These are phyloP conservation scores for Backusella tuberculispora DNA, from an alignment of 192 early-diverging fungal genomes.

Conservation along the genomic window DNA sequence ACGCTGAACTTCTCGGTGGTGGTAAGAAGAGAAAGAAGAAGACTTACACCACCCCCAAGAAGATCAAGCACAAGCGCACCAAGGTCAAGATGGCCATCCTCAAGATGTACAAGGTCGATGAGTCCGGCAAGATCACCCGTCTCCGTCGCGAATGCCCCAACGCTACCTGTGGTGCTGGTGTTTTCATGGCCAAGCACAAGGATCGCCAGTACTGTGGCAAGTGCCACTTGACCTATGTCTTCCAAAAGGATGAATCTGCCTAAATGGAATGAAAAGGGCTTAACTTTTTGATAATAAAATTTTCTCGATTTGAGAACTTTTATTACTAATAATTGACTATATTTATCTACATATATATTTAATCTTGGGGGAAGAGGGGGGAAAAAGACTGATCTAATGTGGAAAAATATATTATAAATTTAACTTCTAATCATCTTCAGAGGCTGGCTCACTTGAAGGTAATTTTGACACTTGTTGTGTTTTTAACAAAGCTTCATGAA, in stretches of 20 bases:
- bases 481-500: constrained; percentile 32
- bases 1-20: constrained; percentile 78
- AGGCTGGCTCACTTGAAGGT: constrained; percentile 27
- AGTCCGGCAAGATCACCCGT: constrained; percentile 96
- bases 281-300: background rate
- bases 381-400: no score
- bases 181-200: constrained; percentile 98
- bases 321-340: background rate
- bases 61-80: constrained; percentile 98
- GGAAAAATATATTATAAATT: background rate
- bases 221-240: constrained; percentile 94
- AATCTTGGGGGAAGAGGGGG: no score
- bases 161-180: constrained; percentile 96
- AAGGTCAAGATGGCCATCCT: constrained; percentile 99
- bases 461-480: constrained; percentile 32
- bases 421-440: constrained; percentile 9
- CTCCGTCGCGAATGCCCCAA: constrained; percentile 98
- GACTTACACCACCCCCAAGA: constrained; percentile 99
- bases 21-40: constrained; percentile 99
- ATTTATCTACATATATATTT: background rate
- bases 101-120: constrained; percentile 99
- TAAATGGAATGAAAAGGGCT: constrained; percentile 7
- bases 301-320: background rate
- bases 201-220: constrained; percentile 99
- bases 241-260: constrained; percentile 51